These are phyloP conservation scores for Apiospora pterosperma DNA, from an alignment of 2,329 filamentous ascomycete genomes.

Conservation along the genomic window DNA sequence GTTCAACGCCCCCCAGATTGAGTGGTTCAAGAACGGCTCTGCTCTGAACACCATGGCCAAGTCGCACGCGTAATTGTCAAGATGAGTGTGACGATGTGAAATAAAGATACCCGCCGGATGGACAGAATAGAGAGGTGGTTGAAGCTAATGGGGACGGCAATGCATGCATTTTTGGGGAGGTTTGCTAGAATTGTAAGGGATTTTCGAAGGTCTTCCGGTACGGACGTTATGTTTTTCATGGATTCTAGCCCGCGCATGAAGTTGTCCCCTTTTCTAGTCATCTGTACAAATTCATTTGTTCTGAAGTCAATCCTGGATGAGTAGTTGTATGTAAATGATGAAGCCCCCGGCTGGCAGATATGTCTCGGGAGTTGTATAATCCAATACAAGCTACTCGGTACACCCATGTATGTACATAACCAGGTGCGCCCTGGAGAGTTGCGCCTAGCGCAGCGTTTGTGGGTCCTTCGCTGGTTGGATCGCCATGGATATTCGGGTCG, in stretches of 20 bases:
- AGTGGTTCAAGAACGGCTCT: conserved; percentile 99
- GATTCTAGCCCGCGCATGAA: conserved; percentile 16
- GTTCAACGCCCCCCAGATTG: conserved; percentile 96
- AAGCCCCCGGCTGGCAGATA: background rate
- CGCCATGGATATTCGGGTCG: background rate
- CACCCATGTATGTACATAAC: background rate
- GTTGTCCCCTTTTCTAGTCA: conserved; percentile 22
- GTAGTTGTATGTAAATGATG: background rate
- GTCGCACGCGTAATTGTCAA: conserved; percentile 30
- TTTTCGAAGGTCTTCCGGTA: conserved; percentile 27
- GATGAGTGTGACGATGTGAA: conserved; percentile 5
- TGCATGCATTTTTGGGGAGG: conserved; percentile 28
- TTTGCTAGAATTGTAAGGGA: conserved; percentile 26
- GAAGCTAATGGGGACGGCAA: background rate
- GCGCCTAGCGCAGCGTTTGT: background rate
- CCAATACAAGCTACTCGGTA: background rate
- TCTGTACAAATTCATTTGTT: conserved; percentile 31
- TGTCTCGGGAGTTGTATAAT: background rate
- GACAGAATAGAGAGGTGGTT: conserved; percentile 15
- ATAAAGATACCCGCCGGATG: conserved; percentile 6
- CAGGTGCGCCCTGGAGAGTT: background rate
- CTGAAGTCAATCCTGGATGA: background rate
- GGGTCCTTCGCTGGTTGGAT: background rate
- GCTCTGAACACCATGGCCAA: conserved; percentile 99
- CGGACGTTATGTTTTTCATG: conserved; percentile 25